phyloP scores from a whole-genome alignment of 78 protist species.

The Thecamonas trahens region DNA sequence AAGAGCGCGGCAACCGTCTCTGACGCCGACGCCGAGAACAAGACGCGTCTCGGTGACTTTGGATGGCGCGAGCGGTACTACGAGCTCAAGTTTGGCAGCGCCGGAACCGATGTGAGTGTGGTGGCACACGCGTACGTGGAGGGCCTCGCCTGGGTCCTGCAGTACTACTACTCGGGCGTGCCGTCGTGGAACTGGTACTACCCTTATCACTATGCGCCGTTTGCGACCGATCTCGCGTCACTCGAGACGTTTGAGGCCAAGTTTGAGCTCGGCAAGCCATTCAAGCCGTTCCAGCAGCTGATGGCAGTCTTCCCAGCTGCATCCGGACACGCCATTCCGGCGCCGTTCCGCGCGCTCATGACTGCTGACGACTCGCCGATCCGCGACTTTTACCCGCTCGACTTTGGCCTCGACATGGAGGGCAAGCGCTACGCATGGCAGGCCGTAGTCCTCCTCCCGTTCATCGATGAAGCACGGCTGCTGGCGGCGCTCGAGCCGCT shows the following conservation, averaged over 20 bases:
- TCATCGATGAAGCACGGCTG: constrained; percentile 76
- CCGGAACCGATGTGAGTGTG: background rate
- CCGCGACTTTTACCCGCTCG: constrained; percentile 78
- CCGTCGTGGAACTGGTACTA: constrained; percentile 94
- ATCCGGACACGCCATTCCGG: constrained; percentile 58
- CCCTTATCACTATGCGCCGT: constrained; percentile 95
- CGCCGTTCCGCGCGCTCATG: constrained; percentile 53
- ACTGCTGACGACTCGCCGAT: constrained; percentile 59
- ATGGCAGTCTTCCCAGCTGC: constrained; percentile 89
- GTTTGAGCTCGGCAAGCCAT: constrained; percentile 56
- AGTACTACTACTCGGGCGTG: constrained; percentile 92
- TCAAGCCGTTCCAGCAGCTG: constrained; percentile 91
- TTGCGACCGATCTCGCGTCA: constrained; percentile 55
- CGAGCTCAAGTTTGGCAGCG: constrained; percentile 39
- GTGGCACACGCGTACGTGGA: constrained; percentile 52
- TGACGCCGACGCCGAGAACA: constrained; percentile 16
- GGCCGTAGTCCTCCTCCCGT: constrained; percentile 88
- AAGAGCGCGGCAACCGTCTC: background rate
- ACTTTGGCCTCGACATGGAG: constrained; percentile 78
- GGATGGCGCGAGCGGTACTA: constrained; percentile 93
- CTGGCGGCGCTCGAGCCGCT: constrained; percentile 23
- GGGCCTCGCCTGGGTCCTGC: constrained; percentile 93
- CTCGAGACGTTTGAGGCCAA: background rate
- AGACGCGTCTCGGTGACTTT: constrained; percentile 37
- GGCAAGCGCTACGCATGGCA: constrained; percentile 69